Evolutionary conservation across 225 moss, liverwort and hornwort genomes (phyloP).

Genomic region (Antitrichia curtipendula): DNA sequence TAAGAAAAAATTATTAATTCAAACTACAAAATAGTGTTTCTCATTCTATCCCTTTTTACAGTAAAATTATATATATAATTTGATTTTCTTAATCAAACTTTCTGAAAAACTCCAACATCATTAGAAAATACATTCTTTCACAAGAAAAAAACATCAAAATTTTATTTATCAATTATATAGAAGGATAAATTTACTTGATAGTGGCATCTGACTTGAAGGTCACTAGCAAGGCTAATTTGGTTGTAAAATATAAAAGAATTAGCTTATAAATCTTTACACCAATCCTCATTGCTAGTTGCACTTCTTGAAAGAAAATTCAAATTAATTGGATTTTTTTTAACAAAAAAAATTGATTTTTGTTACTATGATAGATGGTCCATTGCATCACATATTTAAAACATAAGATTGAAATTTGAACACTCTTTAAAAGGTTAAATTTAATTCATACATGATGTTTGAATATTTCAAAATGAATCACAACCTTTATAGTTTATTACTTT

Average conservation of each 20-base stretch:
- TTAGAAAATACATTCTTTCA: too few relatives aligned
- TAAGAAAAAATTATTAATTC: too few relatives aligned
- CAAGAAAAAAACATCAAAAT: too few relatives aligned
- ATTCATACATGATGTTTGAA: background rate
- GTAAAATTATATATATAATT: too few relatives aligned
- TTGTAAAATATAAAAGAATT: background rate
- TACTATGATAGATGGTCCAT: background rate
- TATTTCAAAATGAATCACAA: background rate
- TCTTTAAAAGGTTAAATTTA: background rate
- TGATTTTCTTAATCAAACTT: too few relatives aligned
- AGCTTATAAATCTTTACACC: too few relatives aligned
- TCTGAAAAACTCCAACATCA: accelerated
- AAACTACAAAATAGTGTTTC: too few relatives aligned
- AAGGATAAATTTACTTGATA: background rate
- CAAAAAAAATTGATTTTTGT: background rate
- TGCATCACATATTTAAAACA: background rate
- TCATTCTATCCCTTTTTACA: too few relatives aligned
- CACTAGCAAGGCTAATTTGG: background rate
- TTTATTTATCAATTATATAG: too few relatives aligned
- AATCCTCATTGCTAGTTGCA: too few relatives aligned
- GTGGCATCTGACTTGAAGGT: background rate
- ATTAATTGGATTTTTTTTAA: accelerated
- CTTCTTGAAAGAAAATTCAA: too few relatives aligned
- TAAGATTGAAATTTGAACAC: background rate
- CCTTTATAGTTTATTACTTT: too few relatives aligned